Percentiles rank a stretch among this genome's conserved stretches.
Evolutionary conservation across 768 basidiomycete species (phyloP).

Genomic region (Boletus patriciae): DNA sequence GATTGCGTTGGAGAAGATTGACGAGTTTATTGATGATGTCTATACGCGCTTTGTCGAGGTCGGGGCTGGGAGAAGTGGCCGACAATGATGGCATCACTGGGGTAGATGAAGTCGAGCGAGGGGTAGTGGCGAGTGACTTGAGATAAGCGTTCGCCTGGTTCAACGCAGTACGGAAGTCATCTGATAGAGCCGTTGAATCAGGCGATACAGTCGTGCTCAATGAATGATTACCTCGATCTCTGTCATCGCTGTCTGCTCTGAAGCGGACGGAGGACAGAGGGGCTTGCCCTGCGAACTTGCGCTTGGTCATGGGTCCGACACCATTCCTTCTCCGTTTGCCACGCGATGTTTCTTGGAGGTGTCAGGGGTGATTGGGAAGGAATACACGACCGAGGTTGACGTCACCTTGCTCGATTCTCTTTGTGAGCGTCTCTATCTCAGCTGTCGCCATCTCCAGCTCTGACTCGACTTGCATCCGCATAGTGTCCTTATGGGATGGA

Average conservation of each 20-base stretch:
- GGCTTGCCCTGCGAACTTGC: constrained; percentile 36
- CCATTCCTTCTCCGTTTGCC: constrained; percentile 34
- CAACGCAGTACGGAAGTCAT: constrained; percentile 73
- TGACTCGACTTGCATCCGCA: constrained; percentile 69
- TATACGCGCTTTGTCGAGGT: constrained; percentile 55
- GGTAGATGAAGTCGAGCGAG: constrained; percentile 37
- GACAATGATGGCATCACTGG: constrained; percentile 40
- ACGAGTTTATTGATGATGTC: constrained; percentile 67
- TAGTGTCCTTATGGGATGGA: constrained; percentile 46
- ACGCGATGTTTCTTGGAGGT: constrained; percentile 27
- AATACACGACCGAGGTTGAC: neutral
- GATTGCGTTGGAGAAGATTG: constrained; percentile 61
- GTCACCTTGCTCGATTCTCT: constrained; percentile 49
- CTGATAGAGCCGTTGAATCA: constrained; percentile 34
- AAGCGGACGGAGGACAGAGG: constrained; percentile 30
- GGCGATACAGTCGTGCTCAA: neutral
- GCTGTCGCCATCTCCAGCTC: constrained; percentile 74
- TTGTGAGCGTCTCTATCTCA: constrained; percentile 67
- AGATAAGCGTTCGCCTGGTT: constrained; percentile 62
- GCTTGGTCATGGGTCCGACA: constrained; percentile 26
- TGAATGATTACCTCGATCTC: constrained; percentile 32
- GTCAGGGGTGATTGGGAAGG: neutral
- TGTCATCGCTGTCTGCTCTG: constrained; percentile 37
- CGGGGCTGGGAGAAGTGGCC: constrained; percentile 40
- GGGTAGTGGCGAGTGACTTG: constrained; percentile 52